Conservation (phyloP, 179 eudicot genomes). For the Corrigiola litoralis region DNA sequence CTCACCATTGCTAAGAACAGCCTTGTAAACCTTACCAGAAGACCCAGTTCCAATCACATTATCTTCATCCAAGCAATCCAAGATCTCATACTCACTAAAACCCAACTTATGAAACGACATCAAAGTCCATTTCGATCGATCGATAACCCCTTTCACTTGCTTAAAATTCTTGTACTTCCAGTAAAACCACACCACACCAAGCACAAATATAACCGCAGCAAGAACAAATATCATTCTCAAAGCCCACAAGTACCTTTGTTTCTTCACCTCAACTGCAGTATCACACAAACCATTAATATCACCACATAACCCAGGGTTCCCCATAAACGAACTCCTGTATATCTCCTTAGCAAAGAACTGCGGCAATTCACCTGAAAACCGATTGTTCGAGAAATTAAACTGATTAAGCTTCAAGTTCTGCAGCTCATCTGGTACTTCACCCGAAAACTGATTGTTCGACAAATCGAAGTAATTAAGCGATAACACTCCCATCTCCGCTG, state of each 20-base stretch:
- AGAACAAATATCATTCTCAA: slow-evolving; percentile 48
- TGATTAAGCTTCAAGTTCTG: slow-evolving; percentile 72
- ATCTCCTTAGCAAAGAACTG: slow-evolving; percentile 46
- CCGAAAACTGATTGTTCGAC: slow-evolving; percentile 63
- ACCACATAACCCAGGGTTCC: slow-evolving; percentile 76
- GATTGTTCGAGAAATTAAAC: slow-evolving; percentile 69
- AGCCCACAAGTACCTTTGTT: slow-evolving; percentile 45
- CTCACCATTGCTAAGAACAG: slow-evolving; percentile 58
- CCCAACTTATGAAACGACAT: slow-evolving; percentile 80
- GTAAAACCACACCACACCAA: slow-evolving; percentile 54
- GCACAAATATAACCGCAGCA: slow-evolving; percentile 52
- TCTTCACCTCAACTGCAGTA: slow-evolving; percentile 18
- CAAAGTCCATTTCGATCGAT: slow-evolving; percentile 69
- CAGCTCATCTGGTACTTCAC: slow-evolving; percentile 52
- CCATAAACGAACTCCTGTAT: slow-evolving; percentile 61
- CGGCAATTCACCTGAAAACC: slow-evolving; percentile 59
- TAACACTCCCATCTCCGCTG: slow-evolving; percentile 55
- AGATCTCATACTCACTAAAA: slow-evolving; percentile 71
- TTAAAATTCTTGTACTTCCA: slow-evolving; percentile 44
- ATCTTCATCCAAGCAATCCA: slow-evolving; percentile 66
- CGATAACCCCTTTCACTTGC: slow-evolving; percentile 29
- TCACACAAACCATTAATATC: slow-evolving; percentile 61
- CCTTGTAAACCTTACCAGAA: slow-evolving; percentile 82
- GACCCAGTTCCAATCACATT: slow-evolving; percentile 77
- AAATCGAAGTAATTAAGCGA: slow-evolving; percentile 73